These are phyloP conservation scores for Pseudopithomyces chartarum DNA, from an alignment of 2,329 filamentous ascomycete genomes.

Conservation along the genomic window DNA sequence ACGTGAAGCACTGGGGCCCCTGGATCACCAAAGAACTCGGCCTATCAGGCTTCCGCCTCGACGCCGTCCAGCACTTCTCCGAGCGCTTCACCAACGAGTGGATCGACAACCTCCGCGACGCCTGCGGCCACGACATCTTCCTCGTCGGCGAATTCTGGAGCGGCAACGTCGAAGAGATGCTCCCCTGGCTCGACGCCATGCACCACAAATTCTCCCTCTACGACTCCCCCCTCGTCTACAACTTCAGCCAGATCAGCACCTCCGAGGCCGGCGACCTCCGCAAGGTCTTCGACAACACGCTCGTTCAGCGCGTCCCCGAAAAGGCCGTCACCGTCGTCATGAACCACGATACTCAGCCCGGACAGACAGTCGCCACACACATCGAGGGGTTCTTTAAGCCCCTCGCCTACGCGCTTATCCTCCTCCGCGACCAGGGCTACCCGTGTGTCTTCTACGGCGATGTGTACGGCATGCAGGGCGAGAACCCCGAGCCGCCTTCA, in stretches of 20 bases:
- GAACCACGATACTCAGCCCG: slow-evolving; percentile 73
- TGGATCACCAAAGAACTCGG: slow-evolving; percentile 69
- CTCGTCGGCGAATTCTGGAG: slow-evolving; percentile 74
- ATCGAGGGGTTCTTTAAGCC: slow-evolving; percentile 72
- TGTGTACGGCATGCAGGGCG: slow-evolving; percentile 65
- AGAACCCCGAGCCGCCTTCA: slow-evolving; percentile 57
- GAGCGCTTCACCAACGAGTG: slow-evolving; percentile 70
- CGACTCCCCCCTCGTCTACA: slow-evolving; percentile 71
- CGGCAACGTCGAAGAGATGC: slow-evolving; percentile 60
- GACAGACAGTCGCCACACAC: slow-evolving; percentile 66
- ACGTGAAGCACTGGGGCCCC: slow-evolving; percentile 67
- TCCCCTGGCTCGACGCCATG: slow-evolving; percentile 63
- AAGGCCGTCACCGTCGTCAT: slow-evolving; percentile 71
- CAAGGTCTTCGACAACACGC: slow-evolving; percentile 64
- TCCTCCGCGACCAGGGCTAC: slow-evolving; percentile 66
- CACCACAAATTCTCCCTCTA: slow-evolving; percentile 62
- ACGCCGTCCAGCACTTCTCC: slow-evolving; percentile 75
- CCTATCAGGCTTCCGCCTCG: slow-evolving; percentile 70
- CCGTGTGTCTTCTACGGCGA: slow-evolving; percentile 76
- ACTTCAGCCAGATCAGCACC: slow-evolving; percentile 66
- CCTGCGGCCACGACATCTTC: slow-evolving; percentile 61
- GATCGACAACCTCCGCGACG: slow-evolving; percentile 58
- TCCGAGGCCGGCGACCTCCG: slow-evolving; percentile 64
- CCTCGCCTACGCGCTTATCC: slow-evolving; percentile 72
- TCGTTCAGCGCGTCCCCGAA: slow-evolving; percentile 60